Base-by-base conservation (phyloP, 371 early-diverging fungal genomes). In the Mortierella sp. region DNA sequence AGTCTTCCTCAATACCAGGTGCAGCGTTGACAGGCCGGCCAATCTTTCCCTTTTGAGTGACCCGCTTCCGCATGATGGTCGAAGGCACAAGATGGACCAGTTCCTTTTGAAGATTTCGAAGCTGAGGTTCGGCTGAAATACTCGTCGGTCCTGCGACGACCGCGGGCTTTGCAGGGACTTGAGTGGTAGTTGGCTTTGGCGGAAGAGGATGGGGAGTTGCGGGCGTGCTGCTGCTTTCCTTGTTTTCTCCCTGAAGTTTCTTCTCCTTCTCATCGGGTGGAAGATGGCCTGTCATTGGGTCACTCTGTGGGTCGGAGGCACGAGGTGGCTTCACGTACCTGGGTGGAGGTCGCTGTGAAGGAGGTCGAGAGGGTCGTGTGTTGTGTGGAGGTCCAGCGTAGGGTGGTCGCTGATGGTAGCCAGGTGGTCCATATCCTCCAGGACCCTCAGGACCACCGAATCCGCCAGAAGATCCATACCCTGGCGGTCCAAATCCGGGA, bases 41-140 rank as follows among this genome's bases (percentile, higher is more conserved):
- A 69, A 45, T 87, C 86, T 73, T 73, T 74, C 75, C 87, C 80
- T 71, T 87, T 82, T 66, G 87, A 2, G 78, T 74, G 3, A 85
- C 85, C 50, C 91, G 88, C 64, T 91, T 92, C 26, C 91, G 87
- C 71, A 90, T 88, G 64, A 92, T 72, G 19, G 91, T 83, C 44
- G 91, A 88, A 14, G 92, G 92, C n/a, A 92, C 92, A 64, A 92
- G 85, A 31, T 83, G 85, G 1, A 90, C 84, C n/a, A 90, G 70
- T 66, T 92, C 92, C 70, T 91, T 91, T 79, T 91, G 92, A 26
- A 92, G 83, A 64, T 92, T 91, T 40, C 92, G 87, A 31, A 92
- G 82, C 61, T 92, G 87, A 19, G 92, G 92, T 71, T 89, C 91
- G 5, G 91, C 92, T 9, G 92, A 90, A 24, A 92, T 92, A 44